These are phyloP conservation scores for Arthrobotrys entomopaga DNA, from an alignment of 2,329 filamentous ascomycete species.

Conservation along the genomic window DNA sequence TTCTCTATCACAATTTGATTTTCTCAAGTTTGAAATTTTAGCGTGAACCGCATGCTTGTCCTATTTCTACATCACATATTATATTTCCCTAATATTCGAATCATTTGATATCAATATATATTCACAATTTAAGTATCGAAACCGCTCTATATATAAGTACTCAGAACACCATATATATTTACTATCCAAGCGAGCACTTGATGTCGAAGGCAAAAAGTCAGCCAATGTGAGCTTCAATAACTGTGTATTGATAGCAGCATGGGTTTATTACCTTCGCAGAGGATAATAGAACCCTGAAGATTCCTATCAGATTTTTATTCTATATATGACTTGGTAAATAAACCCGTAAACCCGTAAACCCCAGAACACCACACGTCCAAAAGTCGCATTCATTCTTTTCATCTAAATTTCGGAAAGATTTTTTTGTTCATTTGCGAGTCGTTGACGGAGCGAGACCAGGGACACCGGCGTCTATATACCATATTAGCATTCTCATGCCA, in stretches of 20 bases:
- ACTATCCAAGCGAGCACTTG: slow-evolving; percentile 53
- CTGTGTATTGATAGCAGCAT: slow-evolving; percentile 20
- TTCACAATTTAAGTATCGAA: neutral
- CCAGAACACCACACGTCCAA: slow-evolving; percentile 5
- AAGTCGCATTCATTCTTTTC: neutral
- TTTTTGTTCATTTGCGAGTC: slow-evolving; percentile 28
- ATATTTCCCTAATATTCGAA: neutral
- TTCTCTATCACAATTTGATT: slow-evolving; percentile 9
- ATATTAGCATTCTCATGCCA: slow-evolving; percentile 19
- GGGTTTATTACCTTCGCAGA: slow-evolving; percentile 53
- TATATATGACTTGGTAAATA: slow-evolving; percentile 8
- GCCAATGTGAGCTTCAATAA: slow-evolving; percentile 25
- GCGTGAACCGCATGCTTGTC: neutral
- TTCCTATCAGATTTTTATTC: slow-evolving; percentile 7
- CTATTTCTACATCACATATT: neutral
- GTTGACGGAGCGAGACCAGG: slow-evolving; percentile 50
- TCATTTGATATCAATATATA: too few relatives aligned
- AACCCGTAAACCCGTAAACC: slow-evolving; percentile 23
- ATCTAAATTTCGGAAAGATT: neutral
- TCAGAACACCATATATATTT: neutral
- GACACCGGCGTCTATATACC: slow-evolving; percentile 46
- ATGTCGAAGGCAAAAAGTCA: slow-evolving; percentile 30
- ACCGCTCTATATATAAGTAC: slow-evolving; percentile 1
- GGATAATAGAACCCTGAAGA: slow-evolving; percentile 14
- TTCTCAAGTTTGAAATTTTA: neutral